phyloP scores from a whole-genome alignment of 1,139 yeast species.

The Blastobotrys serpentis region DNA sequence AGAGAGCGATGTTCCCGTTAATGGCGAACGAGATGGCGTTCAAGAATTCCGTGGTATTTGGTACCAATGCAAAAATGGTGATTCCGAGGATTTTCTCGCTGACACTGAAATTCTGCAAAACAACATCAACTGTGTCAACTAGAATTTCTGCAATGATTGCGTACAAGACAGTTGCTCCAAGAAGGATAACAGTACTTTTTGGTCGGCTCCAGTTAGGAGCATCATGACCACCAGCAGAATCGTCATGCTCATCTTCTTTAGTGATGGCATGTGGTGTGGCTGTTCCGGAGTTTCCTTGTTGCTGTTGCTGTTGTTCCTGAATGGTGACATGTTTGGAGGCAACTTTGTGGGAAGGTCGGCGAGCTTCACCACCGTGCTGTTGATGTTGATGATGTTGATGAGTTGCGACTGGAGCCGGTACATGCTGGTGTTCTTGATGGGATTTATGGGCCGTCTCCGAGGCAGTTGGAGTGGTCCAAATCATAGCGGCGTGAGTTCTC shows the following conservation, averaged over 20 bases:
- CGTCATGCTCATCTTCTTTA: constrained; percentile 9
- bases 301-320: constrained; percentile 10
- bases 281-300: background rate
- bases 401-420: background rate
- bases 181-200: constrained; percentile 79
- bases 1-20: constrained; percentile 88
- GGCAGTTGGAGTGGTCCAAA: constrained; percentile 75
- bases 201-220: constrained; percentile 95
- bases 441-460: constrained; percentile 31
- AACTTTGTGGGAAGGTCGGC: too few relatives aligned
- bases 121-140: constrained; percentile 92
- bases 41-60: constrained; percentile 93
- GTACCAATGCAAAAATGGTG: constrained; percentile 92
- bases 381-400: background rate
- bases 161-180: constrained; percentile 81
- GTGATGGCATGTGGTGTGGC: constrained; percentile 4
- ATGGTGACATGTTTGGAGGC: constrained; percentile 22
- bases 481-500: constrained; percentile 93
- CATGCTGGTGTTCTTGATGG: constrained; percentile 9
- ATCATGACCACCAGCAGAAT: constrained; percentile 70
- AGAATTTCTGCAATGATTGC: constrained; percentile 94
- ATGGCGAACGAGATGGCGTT: constrained; percentile 97
- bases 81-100: constrained; percentile 89
- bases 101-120: constrained; percentile 69
- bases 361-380: constrained; percentile 1